Base-by-base conservation (phyloP, 257 asterid genomes). In the Henckelia pumila region DNA sequence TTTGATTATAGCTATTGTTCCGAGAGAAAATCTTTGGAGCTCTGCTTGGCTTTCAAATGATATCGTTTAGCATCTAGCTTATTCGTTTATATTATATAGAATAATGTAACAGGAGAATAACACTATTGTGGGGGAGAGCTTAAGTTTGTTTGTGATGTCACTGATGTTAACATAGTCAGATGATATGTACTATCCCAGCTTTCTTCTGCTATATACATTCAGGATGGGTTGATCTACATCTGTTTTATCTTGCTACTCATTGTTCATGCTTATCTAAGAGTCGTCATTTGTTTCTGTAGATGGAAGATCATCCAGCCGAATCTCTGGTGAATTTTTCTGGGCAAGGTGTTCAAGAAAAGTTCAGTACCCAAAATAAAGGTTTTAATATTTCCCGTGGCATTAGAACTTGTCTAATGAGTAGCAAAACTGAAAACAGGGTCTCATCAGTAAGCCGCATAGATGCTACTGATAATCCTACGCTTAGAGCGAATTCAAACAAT, bases 251-350 rank as follows among this genome's bases (percentile, higher is more conserved):
- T 55, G 49, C 56, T 23, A 49, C 10, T 26, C 30, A 35, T 53
- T 24, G 28, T 58, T 64, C 24, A 61, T 66, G 71, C 69, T 80
- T 69, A 73, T 69, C 35, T 66, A 57, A 74, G 37, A 16, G 20
- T 63, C 55, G 40, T 55, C 53, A 56, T 68, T 70, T 73, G 64
- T 56, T 76, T 56, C 69, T 83, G 83, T 74, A 89, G 97, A 74
- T 80, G 82, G 93, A 89, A 81, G 97, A 85, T 77, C 81, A 80
- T 85, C 91, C 91, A 71, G 85, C 88, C 75, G 91, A 82, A 82
- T 72, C 81, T 57, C 77, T 77, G 79, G 85, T 80, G 67, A 78
- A 69, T 68, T 69, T 87, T 78, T 80, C 83, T 22, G 84, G 82
- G 72, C 82, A 73, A 63, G 61, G 66, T 60, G 70, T 63, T 74